Conservation (phyloP, 352 stramenopile genomes). For the Phytophthora meadii region DNA sequence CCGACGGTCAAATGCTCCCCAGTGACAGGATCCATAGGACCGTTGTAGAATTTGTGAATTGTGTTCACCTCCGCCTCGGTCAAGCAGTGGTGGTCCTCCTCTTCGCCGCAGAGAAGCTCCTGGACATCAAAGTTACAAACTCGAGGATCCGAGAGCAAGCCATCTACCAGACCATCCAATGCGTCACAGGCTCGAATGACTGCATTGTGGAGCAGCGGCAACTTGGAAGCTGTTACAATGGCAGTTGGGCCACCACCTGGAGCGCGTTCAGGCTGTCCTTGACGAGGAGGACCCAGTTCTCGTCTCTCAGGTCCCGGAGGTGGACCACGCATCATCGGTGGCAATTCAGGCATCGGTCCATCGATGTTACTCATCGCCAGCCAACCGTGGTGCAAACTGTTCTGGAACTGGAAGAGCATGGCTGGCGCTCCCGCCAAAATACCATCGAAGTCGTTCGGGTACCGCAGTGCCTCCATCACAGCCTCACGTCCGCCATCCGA, state of each 20-base stretch:
- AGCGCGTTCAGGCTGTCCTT: slow-evolving; percentile 5
- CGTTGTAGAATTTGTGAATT: slow-evolving; percentile 49
- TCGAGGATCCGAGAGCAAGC: slow-evolving; percentile 40
- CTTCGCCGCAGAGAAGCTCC: slow-evolving; percentile 21
- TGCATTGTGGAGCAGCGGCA: slow-evolving; percentile 39
- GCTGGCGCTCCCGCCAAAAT: slow-evolving; percentile 45
- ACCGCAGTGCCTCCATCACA: slow-evolving; percentile 47
- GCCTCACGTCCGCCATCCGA: slow-evolving; percentile 47
- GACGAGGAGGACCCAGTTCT: slow-evolving; percentile 1
- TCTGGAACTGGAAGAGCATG: slow-evolving; percentile 50
- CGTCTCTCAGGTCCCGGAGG: slow-evolving; percentile 12
- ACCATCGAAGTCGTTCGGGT: slow-evolving; percentile 45
- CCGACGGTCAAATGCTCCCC: slow-evolving; percentile 41
- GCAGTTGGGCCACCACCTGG: slow-evolving; percentile 2
- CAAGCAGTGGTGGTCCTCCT: slow-evolving; percentile 29
- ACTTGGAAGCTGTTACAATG: slow-evolving; percentile 31
- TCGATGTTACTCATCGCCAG: slow-evolving; percentile 41
- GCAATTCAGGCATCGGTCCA: slow-evolving; percentile 25
- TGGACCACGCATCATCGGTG: slow-evolving; percentile 22
- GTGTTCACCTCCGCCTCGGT: slow-evolving; percentile 36
- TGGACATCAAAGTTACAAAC: slow-evolving; percentile 35
- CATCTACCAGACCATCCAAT: slow-evolving; percentile 40
- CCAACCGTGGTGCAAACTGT: slow-evolving; percentile 47
- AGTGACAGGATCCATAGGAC: slow-evolving; percentile 31
- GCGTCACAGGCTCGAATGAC: slow-evolving; percentile 37